Base-by-base conservation (phyloP, 1,284 basidiomycete species). In the Cutaneotrichosporon daszewskae region DNA sequence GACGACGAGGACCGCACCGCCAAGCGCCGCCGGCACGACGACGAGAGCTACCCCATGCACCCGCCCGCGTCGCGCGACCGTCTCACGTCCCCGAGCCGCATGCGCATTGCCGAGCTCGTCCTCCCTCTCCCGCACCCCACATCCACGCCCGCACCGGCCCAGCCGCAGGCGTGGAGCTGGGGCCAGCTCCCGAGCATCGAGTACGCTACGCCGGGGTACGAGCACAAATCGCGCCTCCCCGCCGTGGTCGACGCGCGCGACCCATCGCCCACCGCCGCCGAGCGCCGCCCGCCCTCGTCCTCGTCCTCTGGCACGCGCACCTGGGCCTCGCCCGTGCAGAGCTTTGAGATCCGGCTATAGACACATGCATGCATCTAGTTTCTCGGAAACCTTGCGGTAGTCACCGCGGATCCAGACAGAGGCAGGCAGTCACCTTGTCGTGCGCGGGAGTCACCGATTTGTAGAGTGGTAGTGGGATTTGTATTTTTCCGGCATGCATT, bases 31-130 rank as follows among this genome's bases (percentile, higher is more conserved):
- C 37, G 43, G 27, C 32, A 45, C 12, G 50, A 51, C 28, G 50
- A 48, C 36, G 37, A 43, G 10, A n/a, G n/a, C n/a, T n/a, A n/a
- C n/a, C n/a, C n/a, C n/a, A n/a, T n/a, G n/a, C 18, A 29, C 17
- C 23, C 32, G 12, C 13, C 19, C 6, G 12, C 17, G n/a, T 27
- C 32, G 16, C 39, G 28, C 38, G 40, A 33, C 13, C 48, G 43
- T 18, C 45, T 41, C 9, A 38, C 45, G 5, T 51, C 49, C 5
- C 49, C 49, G 11, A 40, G 37, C 18, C 49, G 45, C 32, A 51
- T 51, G 45, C 42, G 49, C 42, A 45, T 51, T 28, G 38, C 42
- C 39, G 37, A 47, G 35, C 39, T 51, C 24, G 46, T 47, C 32
- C 39, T 46, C 12, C 49, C 49, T 8, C 40, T 36, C 19, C 40